Evolutionary conservation across 2,329 filamentous ascomycete species (phyloP).

Genomic region (Parastagonospora avenae): DNA sequence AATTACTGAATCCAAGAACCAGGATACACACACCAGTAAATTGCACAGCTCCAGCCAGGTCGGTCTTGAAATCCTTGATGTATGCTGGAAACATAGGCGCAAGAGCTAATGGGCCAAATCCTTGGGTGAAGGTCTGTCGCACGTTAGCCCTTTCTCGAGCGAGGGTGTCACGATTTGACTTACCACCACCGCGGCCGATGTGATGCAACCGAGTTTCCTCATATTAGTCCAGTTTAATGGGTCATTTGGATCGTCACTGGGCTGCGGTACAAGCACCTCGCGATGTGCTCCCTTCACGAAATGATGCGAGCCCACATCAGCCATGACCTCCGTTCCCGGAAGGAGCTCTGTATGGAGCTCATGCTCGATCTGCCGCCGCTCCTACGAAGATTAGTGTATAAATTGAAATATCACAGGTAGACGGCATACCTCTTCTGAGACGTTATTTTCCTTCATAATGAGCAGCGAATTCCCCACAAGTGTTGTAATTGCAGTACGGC

Average conservation of each 20-base stretch:
- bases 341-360: conserved; percentile 61
- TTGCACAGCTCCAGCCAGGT: conserved; percentile 59
- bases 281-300: conserved; percentile 61
- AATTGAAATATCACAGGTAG: neutral
- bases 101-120: conserved; percentile 60
- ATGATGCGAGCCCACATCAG: conserved; percentile 65
- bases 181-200: conserved; percentile 49
- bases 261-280: conserved; percentile 61
- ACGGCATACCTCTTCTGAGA: conserved; percentile 13
- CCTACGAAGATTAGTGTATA: conserved; percentile 32
- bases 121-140: conserved; percentile 55
- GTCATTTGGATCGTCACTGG: conserved; percentile 56
- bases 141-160: too few relatives aligned
- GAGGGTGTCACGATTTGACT: too few relatives aligned
- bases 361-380: conserved; percentile 54
- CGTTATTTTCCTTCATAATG: conserved; percentile 14
- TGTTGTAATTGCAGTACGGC: too few relatives aligned
- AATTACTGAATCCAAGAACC: conserved; percentile 64
- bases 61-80: conserved; percentile 60
- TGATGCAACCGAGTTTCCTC: conserved; percentile 58
- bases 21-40: conserved; percentile 64
- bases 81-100: conserved; percentile 66
- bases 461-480: neutral
- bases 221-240: conserved; percentile 59
- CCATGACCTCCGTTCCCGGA: conserved; percentile 65